Conservation (phyloP, 2,329 filamentous ascomycete genomes). For the Paramyrothecium roridum region DNA sequence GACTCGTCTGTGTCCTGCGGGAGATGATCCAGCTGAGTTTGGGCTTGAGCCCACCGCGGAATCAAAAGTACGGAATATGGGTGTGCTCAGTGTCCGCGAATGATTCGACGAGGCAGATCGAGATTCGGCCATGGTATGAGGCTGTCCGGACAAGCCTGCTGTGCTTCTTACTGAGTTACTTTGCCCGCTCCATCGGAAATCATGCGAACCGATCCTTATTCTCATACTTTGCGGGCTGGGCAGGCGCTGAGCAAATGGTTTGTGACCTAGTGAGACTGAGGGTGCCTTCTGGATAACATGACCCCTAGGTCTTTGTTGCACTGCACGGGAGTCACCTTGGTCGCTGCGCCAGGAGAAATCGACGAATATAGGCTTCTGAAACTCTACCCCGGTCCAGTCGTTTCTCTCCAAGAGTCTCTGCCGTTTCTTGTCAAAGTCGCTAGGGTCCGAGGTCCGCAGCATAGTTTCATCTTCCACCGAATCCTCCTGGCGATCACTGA, state of each 20-base stretch:
- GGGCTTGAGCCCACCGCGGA: no score
- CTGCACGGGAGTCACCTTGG: not conserved
- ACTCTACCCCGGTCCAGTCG: constrained; percentile 26
- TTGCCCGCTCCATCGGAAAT: constrained; percentile 22
- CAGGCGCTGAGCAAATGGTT: not conserved
- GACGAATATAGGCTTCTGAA: constrained; percentile 24
- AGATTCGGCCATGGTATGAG: not conserved
- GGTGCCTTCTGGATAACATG: not conserved
- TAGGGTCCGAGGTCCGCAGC: not conserved
- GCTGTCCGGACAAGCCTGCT: not conserved
- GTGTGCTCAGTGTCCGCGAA: no score
- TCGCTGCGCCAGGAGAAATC: constrained; percentile 13
- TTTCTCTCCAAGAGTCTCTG: constrained; percentile 18
- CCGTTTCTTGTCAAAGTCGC: constrained; percentile 17
- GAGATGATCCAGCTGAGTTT: not conserved
- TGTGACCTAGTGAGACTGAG: not conserved
- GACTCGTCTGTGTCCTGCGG: not conserved
- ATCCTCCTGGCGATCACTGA: not conserved
- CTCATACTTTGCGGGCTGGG: constrained; percentile 10
- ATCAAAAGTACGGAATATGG: no score
- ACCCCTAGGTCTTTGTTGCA: not conserved
- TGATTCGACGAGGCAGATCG: not conserved
- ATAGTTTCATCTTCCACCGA: not conserved
- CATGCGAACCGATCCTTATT: constrained; percentile 23
- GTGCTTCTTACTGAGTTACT: constrained; percentile 21